Percentiles rank a stretch among this genome's conserved stretches.
phyloP scores from a whole-genome alignment of 2,329 filamentous ascomycete genomes.

The Pestalotiopsis sp. region DNA sequence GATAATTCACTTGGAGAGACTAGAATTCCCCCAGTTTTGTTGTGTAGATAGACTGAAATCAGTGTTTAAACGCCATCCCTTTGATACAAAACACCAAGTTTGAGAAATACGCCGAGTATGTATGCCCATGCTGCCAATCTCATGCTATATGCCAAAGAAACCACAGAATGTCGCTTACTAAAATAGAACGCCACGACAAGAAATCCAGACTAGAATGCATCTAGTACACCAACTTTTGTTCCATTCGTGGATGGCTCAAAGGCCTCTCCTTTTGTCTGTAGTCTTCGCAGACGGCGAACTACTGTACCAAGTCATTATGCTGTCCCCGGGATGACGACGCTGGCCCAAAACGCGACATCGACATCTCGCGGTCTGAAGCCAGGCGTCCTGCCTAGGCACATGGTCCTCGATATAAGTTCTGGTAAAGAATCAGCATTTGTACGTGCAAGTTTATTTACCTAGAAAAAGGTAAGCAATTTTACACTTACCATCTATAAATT shows the following conservation, averaged over 20 bases:
- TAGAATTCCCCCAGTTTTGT: not conserved
- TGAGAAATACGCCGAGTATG: not conserved
- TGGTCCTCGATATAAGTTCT: slow-evolving; percentile 24
- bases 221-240: not conserved
- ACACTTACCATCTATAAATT: slow-evolving; percentile 29
- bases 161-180: not conserved
- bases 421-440: slow-evolving; percentile 6
- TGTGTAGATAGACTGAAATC: not conserved
- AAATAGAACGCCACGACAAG: not conserved
- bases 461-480: not conserved
- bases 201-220: not conserved
- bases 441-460: not conserved
- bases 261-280: not conserved
- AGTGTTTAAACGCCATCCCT: not conserved
- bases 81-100: no score
- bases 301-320: not conserved
- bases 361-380: slow-evolving; percentile 30
- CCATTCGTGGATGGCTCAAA: not conserved
- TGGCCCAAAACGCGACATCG: slow-evolving; percentile 28
- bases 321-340: slow-evolving; percentile 14
- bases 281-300: not conserved
- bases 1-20: no score
- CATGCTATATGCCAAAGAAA: not conserved
- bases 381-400: slow-evolving; percentile 29
- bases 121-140: not conserved